Base-by-base conservation (phyloP, 2,329 filamentous ascomycete genomes). In the Colletotrichum sp. region DNA sequence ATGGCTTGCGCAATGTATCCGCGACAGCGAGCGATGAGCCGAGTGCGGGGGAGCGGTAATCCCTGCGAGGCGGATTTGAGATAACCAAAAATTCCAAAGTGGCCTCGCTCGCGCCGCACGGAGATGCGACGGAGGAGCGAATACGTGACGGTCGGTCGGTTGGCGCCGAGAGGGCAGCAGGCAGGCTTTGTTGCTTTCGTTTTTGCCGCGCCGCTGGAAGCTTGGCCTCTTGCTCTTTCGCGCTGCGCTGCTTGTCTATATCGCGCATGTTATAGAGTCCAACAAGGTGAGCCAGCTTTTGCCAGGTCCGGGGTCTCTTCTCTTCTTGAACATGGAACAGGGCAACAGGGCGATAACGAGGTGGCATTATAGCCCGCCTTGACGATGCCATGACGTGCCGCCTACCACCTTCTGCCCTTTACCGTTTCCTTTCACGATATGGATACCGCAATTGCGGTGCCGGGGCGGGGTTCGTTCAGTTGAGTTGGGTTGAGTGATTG, bases 341-440 rank as follows among this genome's bases (percentile, higher is more conserved):
- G 49, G 36, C 26, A 71, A 21, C 52, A 5, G 16, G 24, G 30
- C 60, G 49, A 76, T 76, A 75, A 60, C 21, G 49, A 64, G 34
- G 71, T 65, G 65, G 24, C 60, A 65, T 44, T 76, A 74, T 74
- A 70, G 49, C 68, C 65, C 28, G n/a, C 28, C 28, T 68, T 64
- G 65, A 64, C 74, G 64, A 39, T 39, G n/a, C 26, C 49, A 76
- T 76, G 74, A 76, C 74, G 74, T 75, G 64, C 65, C 32, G 59
- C 26, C 15, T 72, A 59, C 68, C 62, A 71, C 68, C 34, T 64
- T 64, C 18, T 59, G 8, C 36, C 36, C 28, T 16, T 49, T 21
- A 28, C 16, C 36, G 21, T 28, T 36, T 44, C 36, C 36, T 60
- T 30, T 30, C 26, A 18, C 57, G 57, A 32, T 60, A 30, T 30